Evolutionary conservation across 768 basidiomycete species (phyloP).

Genomic region (Russula brevipes): DNA sequence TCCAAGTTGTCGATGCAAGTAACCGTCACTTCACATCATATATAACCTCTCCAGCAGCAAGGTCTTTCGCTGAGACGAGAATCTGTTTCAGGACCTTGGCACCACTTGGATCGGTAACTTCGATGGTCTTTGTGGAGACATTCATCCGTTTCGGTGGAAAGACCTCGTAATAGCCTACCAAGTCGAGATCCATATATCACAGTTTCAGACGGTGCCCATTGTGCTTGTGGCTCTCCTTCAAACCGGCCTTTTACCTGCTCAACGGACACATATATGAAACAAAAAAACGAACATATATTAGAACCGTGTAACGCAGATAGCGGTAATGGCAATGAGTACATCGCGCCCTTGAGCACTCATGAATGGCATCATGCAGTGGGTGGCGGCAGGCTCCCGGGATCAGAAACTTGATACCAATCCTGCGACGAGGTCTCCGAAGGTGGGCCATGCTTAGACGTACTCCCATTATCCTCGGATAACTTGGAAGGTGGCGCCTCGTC

Average conservation of each 20-base stretch:
- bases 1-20: background rate
- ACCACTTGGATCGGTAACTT: slow-evolving; percentile 28
- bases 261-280: slow-evolving; percentile 27
- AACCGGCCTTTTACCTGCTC: slow-evolving; percentile 58
- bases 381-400: slow-evolving; percentile 56
- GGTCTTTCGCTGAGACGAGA: slow-evolving; percentile 60
- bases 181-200: slow-evolving; percentile 27
- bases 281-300: slow-evolving; percentile 53
- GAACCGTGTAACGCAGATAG: slow-evolving; percentile 36
- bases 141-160: slow-evolving; percentile 75
- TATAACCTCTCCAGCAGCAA: slow-evolving; percentile 66
- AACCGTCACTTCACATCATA: slow-evolving; percentile 51
- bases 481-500: slow-evolving; percentile 32
- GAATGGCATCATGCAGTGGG: slow-evolving; percentile 33
- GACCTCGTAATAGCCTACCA: slow-evolving; percentile 63
- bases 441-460: slow-evolving; percentile 56
- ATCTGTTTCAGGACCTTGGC: slow-evolving; percentile 39
- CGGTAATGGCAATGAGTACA: slow-evolving; percentile 23
- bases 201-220: slow-evolving; percentile 22
- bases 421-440: slow-evolving; percentile 86
- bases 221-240: slow-evolving; percentile 59
- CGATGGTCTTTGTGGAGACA: slow-evolving; percentile 49
- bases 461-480: slow-evolving; percentile 47
- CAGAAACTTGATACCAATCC: slow-evolving; percentile 86
- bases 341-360: slow-evolving; percentile 17